phyloP scores from a whole-genome alignment of 164 flowering plant genomes.

The Nymphaea thermarum region DNA sequence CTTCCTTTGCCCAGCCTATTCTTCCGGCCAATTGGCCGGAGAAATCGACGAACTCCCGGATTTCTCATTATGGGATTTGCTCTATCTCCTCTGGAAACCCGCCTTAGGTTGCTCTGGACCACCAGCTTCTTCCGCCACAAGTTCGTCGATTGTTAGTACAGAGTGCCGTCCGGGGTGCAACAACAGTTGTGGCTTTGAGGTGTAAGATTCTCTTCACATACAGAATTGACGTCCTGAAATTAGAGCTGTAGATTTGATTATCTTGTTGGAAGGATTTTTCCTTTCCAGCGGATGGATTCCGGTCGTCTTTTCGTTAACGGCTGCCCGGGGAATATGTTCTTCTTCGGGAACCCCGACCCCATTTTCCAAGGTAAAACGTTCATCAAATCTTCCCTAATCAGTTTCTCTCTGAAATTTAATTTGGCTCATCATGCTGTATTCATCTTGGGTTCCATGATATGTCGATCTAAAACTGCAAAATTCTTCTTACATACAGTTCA shows the following conservation, averaged over 20 bases:
- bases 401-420: neutral
- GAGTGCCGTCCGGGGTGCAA: neutral
- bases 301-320: conserved; percentile 48
- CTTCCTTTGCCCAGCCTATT: neutral
- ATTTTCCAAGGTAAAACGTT: conserved; percentile 33
- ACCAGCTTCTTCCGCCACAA: conserved; percentile 93
- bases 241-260: too few species aligned
- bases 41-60: neutral
- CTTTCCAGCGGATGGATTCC: conserved; percentile 27
- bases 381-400: neutral
- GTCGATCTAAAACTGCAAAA: too few species aligned
- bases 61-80: conserved; percentile 64
- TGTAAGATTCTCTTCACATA: too few species aligned
- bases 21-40: neutral
- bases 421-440: neutral
- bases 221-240: too few species aligned
- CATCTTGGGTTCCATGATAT: too few species aligned
- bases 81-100: conserved; percentile 60
- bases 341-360: conserved; percentile 42
- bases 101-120: conserved; percentile 70
- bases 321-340: conserved; percentile 47
- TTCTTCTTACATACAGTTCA: neutral
- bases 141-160: conserved; percentile 45
- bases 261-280: neutral
- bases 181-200: neutral